Percentiles rank a stretch among this genome's conserved stretches.
phyloP scores from a whole-genome alignment of 176 grass and related monocot species.

The Metroxylon sagu region DNA sequence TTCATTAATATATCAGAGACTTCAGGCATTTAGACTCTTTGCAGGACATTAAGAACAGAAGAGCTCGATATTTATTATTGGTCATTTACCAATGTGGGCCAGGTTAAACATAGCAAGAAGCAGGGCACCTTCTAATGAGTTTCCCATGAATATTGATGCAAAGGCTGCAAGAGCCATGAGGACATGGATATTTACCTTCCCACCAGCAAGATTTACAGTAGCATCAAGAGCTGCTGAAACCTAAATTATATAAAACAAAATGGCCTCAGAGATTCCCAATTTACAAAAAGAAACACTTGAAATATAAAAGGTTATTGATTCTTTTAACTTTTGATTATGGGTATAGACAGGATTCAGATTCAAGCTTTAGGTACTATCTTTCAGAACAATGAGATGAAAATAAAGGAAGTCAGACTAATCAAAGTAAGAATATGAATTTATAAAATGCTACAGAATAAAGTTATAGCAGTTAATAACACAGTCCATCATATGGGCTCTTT shows the following conservation, averaged over 20 bases:
- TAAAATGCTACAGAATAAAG: too few relatives aligned
- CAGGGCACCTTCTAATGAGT: conserved; percentile 89
- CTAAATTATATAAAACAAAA: conserved; percentile 31
- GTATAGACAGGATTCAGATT: not conserved
- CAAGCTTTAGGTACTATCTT: not conserved
- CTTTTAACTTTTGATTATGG: too few relatives aligned
- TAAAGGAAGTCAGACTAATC: too few relatives aligned
- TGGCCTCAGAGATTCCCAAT: conserved; percentile 10
- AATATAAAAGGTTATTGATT: not conserved
- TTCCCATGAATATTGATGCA: conserved; percentile 97
- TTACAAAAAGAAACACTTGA: conserved; percentile 1
- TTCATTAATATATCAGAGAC: conserved; percentile 1
- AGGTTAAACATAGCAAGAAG: conserved; percentile 99
- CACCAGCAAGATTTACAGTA: conserved; percentile 73
- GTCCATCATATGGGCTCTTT: too few relatives aligned
- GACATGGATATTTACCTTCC: conserved; percentile 96
- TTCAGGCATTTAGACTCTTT: too few relatives aligned
- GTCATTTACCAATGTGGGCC: conserved; percentile 77
- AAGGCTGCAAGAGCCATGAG: conserved; percentile 98
- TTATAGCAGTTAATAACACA: too few relatives aligned
- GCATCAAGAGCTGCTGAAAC: conserved; percentile 92
- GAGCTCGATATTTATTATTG: too few relatives aligned
- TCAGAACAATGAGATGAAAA: too few relatives aligned
- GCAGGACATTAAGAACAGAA: too few relatives aligned
- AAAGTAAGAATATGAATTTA: too few relatives aligned